Evolutionary conservation across 768 basidiomycete species (phyloP), one percentile per base, ranked within the genome.

Genomic region (Pleurotus djamor): DNA sequence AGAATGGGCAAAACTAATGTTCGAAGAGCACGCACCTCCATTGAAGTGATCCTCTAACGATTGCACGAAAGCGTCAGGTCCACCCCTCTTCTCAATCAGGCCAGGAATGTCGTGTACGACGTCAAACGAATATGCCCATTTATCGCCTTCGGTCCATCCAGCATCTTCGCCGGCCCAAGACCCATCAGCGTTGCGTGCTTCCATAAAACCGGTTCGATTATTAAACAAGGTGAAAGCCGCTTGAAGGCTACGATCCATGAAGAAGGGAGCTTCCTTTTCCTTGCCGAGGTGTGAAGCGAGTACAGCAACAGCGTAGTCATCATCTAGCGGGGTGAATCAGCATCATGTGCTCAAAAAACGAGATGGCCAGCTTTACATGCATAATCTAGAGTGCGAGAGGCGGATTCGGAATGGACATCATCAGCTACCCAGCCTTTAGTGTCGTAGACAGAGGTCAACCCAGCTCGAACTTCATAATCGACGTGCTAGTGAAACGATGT

Each of bases 91-190:
- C 56, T 80, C 71, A 16, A 91, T 85, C 13, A 93, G 73, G 8
- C 76, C 82, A 4, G 84, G 78, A 3, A 90, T 69, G 60, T 90
- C 85, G 55, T 92, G 91, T 14, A 91, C 83, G 5, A 91, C 88
- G 47, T 89, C 87, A 62, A 91, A 88, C 3, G 88, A 87, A 68
- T 93, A 93, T 6, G 87, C 87, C 79, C 79, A 81, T 65, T 79
- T 79, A 58, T 81, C 80, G 2, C 80, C 92, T 69, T 94, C 92
- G 0, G 92, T 94, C 88, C 90, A 94, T 0, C 92, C 92, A 10
- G 72, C 77, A 60, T 83, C 79, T 7, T 80, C 79, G 7, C 92
- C 89, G 3, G 91, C 91, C 87, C 87, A 92, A 9, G 76, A 71
- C 0, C 91, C 91, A 64, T 82, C 79, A 12, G 77, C 77, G 58